A percentile compares a stretch with the other conserved stretches of the same genome.
These are phyloP conservation scores for Leccinum olivaceopallidum DNA, from an alignment of 768 basidiomycete genomes.

Conservation along the genomic window DNA sequence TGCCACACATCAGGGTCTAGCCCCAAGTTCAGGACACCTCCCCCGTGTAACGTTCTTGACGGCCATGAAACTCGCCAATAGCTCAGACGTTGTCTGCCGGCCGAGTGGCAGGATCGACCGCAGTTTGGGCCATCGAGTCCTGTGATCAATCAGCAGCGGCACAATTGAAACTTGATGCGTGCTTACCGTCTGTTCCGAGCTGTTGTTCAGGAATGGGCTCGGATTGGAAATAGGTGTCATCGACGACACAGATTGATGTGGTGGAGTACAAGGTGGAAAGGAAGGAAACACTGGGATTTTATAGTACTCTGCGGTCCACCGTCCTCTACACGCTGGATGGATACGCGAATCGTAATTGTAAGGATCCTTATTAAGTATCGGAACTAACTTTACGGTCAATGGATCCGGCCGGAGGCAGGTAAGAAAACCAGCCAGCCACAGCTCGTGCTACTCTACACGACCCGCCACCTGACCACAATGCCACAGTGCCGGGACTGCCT, in stretches of 20 bases:
- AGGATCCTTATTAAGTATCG: no score
- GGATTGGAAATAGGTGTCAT: conserved; percentile 11
- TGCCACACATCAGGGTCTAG: not conserved
- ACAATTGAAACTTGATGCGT: not conserved
- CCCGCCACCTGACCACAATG: no score
- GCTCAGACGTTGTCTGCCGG: not conserved
- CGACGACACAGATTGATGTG: not conserved
- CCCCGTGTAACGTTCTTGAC: conserved; percentile 12
- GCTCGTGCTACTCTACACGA: no score
- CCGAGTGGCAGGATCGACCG: not conserved
- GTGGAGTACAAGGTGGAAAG: no score
- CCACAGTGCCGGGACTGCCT: no score
- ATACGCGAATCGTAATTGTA: not conserved
- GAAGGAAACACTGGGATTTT: no score
- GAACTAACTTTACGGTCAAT: no score
- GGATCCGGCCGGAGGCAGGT: no score
- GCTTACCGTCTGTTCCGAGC: conserved; percentile 9
- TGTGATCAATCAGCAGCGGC: not conserved
- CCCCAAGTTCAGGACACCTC: conserved; percentile 18
- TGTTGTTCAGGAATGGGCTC: conserved; percentile 3
- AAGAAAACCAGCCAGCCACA: no score
- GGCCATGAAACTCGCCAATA: conserved; percentile 9
- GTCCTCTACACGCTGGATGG: not conserved
- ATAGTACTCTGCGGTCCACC: not conserved
- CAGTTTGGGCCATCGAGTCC: not conserved